Base-by-base conservation (phyloP, 139 green algal genomes). In the Desmodesmus armatus region DNA sequence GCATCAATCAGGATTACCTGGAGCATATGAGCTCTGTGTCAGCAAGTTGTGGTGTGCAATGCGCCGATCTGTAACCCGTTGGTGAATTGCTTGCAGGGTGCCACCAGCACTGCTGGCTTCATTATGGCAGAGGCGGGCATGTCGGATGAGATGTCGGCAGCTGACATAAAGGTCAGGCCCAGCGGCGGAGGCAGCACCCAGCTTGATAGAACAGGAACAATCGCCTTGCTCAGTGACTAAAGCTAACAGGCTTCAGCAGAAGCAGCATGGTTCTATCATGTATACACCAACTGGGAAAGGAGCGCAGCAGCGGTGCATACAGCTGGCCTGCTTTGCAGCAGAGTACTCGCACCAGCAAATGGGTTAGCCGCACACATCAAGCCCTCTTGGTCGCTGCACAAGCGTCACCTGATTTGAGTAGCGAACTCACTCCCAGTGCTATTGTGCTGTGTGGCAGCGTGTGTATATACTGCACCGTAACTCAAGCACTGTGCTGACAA, bases 131-230 rank as follows among this genome's bases (percentile, higher is more conserved):
- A 65, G 25, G 78, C 63, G 41, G 78, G 75, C 27, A 60, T 77
- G 35, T 58, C 69, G n/a, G 80, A 85, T 21, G 80, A 86, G n/a
- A 86, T 86, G 80, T 74, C 49, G 19, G 67, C 70, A 39, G 80
- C 67, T 49, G 80, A 86, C n/a, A 73, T 86, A 23, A 86, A 86
- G 80, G 80, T 85, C 41, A 15, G 76, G 31, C 35, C 39, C 35
- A 19, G 4, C 29, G 11, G 29, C 62, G 37, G n/a, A 51, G 47
- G 37, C 66, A 75, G 37, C 66, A 31, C 19, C 35, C 0, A 17
- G 33, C 9, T 55, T 21, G 47, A 13, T 7, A 35, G 31, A 37
- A 67, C 60, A 37, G 47, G 47, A 13, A 13, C 47, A 55, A 13
- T 13, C n/a, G n/a, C n/a, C n/a, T n/a, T n/a, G n/a, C n/a, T n/a